Base-by-base conservation (phyloP, 2,329 filamentous ascomycete species). In the Ceratocystis ficicola region DNA sequence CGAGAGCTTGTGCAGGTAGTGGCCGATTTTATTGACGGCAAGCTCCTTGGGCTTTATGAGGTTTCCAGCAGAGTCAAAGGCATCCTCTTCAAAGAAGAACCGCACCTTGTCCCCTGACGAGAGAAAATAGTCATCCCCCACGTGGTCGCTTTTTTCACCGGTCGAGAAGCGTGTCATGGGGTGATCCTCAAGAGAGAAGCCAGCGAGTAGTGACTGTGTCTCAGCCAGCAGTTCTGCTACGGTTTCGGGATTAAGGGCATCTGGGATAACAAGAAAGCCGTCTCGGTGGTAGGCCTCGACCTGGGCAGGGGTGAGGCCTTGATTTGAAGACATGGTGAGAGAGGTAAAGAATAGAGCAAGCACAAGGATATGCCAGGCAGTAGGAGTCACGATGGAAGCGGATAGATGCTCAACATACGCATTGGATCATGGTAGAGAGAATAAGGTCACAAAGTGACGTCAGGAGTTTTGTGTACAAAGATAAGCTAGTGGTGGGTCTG, bases 61-160 rank as follows among this genome's bases (percentile, higher is more conserved):
- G 1, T 78, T 76, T 48, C 89, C 87, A 0, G 76, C 72, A 8
- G 78, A 70, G 71, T 86, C 80, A 74, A 96, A 93, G 69, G 93
- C 93, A 76, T 94, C 92, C 76, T 95, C 90, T 76, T 97, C 93
- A 76, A 97, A 95, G 82, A 97, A 97, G 82, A 95, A 97, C 68
- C 91, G 88, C 68, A 97, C 80, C 77, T 96, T 93, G 79, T 97
- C 89, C 68, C 90, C 91, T 2, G 88, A 94, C 1, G 80, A 82
- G 2, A 97, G 84, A 77, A 99, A 97, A 81, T 99, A 99, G 73
- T 88, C 85, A 77, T 97, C 94, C 69, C 93, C 92, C 10, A 96
- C 89, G 76, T 97, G 93, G 68, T 86, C 82, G 59, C 73, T 81
- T 77, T 71, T 85, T 80, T 77, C 86, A 70, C 92, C 92, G 0